Conservation (phyloP, 2,329 filamentous ascomycete genomes). For the Trichoderma brevicompactum region DNA sequence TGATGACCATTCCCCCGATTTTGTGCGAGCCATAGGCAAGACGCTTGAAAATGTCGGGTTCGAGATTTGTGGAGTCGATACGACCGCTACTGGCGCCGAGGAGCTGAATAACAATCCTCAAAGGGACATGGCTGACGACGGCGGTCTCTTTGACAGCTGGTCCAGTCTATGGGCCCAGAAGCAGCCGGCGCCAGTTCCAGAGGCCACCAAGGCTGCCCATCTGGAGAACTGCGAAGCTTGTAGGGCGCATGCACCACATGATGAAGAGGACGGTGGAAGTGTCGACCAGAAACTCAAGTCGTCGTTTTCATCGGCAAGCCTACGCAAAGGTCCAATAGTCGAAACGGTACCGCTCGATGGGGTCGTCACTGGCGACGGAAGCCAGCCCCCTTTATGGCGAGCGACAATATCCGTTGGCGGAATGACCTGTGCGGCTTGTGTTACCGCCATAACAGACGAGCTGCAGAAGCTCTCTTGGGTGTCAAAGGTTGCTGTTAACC, state of each 20-base stretch:
- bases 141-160: slow-evolving; percentile 39
- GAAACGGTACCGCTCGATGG: slow-evolving; percentile 19
- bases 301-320: slow-evolving; percentile 10
- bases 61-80: slow-evolving; percentile 57
- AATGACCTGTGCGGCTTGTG: slow-evolving; percentile 75
- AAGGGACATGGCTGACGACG: slow-evolving; percentile 32
- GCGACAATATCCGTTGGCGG: slow-evolving; percentile 66
- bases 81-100: slow-evolving; percentile 41
- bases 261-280: not conserved
- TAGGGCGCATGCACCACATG: slow-evolving; percentile 33
- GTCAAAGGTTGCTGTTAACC: slow-evolving; percentile 61
- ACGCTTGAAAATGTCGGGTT: slow-evolving; percentile 63
- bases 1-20: slow-evolving; percentile 46
- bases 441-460: slow-evolving; percentile 63
- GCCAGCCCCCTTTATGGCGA: slow-evolving; percentile 45
- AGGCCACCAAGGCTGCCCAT: slow-evolving; percentile 40
- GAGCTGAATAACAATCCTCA: slow-evolving; percentile 36
- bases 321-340: not conserved
- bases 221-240: slow-evolving; percentile 47
- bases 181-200: slow-evolving; percentile 35
- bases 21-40: slow-evolving; percentile 49
- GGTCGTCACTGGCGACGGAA: slow-evolving; percentile 30
- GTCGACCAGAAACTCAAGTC: slow-evolving; percentile 13
- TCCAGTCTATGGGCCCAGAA: slow-evolving; percentile 40
- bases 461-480: slow-evolving; percentile 63